phyloP scores from a whole-genome alignment of 305 asterid genomes.

The Fraxinus baroniana region DNA sequence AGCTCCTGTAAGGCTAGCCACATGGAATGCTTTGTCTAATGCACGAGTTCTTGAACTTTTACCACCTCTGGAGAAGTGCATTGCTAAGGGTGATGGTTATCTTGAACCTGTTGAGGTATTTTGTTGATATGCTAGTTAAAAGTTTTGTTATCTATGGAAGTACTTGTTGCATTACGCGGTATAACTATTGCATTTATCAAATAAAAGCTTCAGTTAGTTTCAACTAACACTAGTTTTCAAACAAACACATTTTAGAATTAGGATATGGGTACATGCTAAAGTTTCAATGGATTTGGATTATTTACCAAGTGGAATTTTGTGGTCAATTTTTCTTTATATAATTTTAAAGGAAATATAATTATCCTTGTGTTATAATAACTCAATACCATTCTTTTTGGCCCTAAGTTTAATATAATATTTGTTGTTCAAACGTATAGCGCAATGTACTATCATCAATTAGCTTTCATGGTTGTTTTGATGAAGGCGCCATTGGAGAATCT shows the following conservation, averaged over 20 bases:
- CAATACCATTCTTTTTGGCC: neutral
- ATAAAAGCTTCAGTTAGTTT: neutral
- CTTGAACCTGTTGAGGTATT: slow-evolving; percentile 91
- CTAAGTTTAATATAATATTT: neutral
- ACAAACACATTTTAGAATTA: neutral
- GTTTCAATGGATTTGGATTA: neutral
- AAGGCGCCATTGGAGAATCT: neutral
- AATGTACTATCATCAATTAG: neutral
- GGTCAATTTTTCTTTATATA: neutral
- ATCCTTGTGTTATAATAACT: neutral
- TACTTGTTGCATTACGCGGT: neutral
- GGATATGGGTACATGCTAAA: neutral
- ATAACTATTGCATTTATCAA: neutral
- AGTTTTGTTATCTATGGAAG: neutral
- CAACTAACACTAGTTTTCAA: neutral
- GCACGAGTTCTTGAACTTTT: slow-evolving; percentile 81
- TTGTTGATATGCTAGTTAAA: neutral
- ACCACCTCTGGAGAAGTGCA: slow-evolving; percentile 65
- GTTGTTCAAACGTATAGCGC: neutral
- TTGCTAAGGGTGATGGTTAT: slow-evolving; percentile 59
- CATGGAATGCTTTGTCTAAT: slow-evolving; percentile 75
- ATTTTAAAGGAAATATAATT: neutral
- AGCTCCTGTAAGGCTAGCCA: slow-evolving; percentile 68
- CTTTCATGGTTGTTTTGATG: neutral
- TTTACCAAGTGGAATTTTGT: neutral